Evolutionary conservation across 2,329 filamentous ascomycete species (phyloP), one percentile per base, ranked within the genome.

Genomic region (Huntiella decipiens): DNA sequence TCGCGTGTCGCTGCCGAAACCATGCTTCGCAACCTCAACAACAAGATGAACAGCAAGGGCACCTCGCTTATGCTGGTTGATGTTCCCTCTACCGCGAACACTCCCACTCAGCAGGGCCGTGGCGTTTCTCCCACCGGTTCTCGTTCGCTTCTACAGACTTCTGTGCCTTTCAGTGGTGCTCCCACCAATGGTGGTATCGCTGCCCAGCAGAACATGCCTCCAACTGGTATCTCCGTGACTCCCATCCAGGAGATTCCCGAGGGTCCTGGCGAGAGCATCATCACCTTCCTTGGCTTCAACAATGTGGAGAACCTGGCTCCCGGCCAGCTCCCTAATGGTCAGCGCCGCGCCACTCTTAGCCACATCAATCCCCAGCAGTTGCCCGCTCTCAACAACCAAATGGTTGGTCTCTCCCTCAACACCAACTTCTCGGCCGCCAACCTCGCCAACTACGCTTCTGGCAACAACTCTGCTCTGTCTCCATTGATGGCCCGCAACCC

Each of bases 181-280:
- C 47, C 39, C 13, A 43, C 28, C 54, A 58, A 57, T 16, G 74
- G 70, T 32, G 71, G 78, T 53, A 65, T 86, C n/a, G 66, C 85
- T 39, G 79, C 79, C 48, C 73, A 75, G 2, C 64, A 85, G 43
- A 86, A 86, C 59, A 79, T 73, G 52, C 74, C 80, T 53, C 57
- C 57, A 13, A 74, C 70, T 31, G 72, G 78, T 53, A 65, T 86
- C 12, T 66, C 86, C 38, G 79, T 79, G 48, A 77, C 85, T 46
- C 75, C 80, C 0, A 40, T 46, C 13, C 34, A 43, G 38, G 32
- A 37, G 12, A 31, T 28, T 22, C 17, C 41, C 10, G 33, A 44
- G 8, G 37, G 35, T 17, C 28, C 43, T 28, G 39, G 33, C 19
- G 40, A 47, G n/a, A 32, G 43, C 34, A 38, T 38, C 32, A 32